phyloP scores from a whole-genome alignment of 2,329 filamentous ascomycete genomes.

The Juglanconis juglandina region DNA sequence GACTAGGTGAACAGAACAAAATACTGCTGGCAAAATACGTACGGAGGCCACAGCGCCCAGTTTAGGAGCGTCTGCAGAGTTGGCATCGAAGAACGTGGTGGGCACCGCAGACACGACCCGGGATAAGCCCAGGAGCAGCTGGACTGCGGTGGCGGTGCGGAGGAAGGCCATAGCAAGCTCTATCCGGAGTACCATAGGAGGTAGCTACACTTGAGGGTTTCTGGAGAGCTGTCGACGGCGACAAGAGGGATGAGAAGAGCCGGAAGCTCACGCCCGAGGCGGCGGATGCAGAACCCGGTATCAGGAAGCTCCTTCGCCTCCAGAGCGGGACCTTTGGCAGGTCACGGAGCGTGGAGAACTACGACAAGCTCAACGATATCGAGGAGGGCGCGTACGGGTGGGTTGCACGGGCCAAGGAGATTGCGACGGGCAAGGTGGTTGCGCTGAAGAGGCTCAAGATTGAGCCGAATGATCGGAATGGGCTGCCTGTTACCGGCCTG shows the following conservation, averaged over 20 bases:
- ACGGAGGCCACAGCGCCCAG: conserved; percentile 57
- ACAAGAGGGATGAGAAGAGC: conserved; percentile 24
- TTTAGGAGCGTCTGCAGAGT: conserved; percentile 19
- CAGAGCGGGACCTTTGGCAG: conserved; percentile 63
- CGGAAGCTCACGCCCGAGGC: conserved; percentile 53
- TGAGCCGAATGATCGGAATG: conserved; percentile 67
- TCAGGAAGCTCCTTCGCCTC: conserved; percentile 65
- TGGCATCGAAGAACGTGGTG: conserved; percentile 7
- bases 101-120: conserved; percentile 30
- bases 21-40: too few species aligned
- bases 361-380: conserved; percentile 91
- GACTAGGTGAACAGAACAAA: too few species aligned
- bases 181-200: background rate
- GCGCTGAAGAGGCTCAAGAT: conserved; percentile 93
- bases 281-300: conserved; percentile 25
- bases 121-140: conserved; percentile 23
- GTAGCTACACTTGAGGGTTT: background rate
- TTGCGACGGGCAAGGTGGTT: conserved; percentile 72
- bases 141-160: background rate
- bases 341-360: conserved; percentile 78
- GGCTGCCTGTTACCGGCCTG: conserved; percentile 86
- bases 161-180: conserved; percentile 10
- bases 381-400: conserved; percentile 96
- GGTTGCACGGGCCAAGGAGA: conserved; percentile 80
- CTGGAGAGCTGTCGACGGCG: background rate